Conservation (phyloP, 208 protist species). For the Lotmaria passim region DNA sequence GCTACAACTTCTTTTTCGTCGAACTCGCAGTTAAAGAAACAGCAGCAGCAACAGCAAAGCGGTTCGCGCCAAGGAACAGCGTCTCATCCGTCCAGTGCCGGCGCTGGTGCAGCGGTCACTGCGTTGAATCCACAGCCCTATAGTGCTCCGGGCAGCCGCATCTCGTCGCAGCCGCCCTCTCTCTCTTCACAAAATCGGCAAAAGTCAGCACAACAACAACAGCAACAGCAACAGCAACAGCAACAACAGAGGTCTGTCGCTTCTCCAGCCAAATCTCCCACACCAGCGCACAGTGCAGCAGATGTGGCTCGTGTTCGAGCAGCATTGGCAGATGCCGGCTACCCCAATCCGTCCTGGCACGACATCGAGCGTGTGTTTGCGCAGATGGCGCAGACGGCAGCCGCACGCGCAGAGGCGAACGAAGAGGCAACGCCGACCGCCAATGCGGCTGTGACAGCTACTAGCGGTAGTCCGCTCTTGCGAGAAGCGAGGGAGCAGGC, state of each 20-base stretch:
- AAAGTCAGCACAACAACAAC: background rate
- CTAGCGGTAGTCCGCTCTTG: too few species aligned
- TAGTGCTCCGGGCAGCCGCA: too few species aligned
- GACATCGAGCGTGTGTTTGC: constrained; percentile 71
- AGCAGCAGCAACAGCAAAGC: too few species aligned
- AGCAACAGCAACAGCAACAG: constrained; percentile 12
- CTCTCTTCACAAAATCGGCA: background rate
- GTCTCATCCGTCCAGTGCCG: too few species aligned
- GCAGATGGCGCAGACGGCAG: constrained; percentile 28
- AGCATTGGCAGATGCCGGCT: constrained; percentile 51
- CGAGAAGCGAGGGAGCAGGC: background rate
- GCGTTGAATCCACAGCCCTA: too few species aligned
- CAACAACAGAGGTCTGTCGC: constrained; percentile 4
- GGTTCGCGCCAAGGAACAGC: too few species aligned
- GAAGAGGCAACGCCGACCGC: background rate
- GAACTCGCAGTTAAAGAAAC: background rate
- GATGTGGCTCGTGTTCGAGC: constrained; percentile 50
- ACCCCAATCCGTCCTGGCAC: constrained; percentile 53
- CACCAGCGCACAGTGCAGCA: constrained; percentile 23
- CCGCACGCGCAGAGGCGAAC: background rate
- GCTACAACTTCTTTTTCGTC: too few species aligned
- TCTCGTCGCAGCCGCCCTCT: background rate
- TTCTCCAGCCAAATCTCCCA: background rate
- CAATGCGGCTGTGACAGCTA: background rate
- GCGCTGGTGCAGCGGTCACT: too few species aligned